Base-by-base conservation (phyloP, 164 flowering plant species). In the Vitis rotundifolia region DNA sequence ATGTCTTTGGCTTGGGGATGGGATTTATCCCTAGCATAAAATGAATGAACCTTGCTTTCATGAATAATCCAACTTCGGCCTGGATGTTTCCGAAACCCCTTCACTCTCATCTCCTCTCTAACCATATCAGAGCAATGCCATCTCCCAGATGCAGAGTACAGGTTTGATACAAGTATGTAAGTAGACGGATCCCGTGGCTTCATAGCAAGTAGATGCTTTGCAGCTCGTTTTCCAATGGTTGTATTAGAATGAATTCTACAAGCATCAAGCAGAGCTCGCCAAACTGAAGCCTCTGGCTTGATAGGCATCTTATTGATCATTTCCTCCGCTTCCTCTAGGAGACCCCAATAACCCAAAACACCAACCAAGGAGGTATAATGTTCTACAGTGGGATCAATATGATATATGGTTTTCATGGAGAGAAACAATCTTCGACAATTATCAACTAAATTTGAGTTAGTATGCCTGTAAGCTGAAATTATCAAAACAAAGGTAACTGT, bases 81-180 rank as follows among this genome's bases (percentile, higher is more conserved):
- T 5, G 98, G 98, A 68, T 78, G 73, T 75, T 95, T 93, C 52
- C 28, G 82, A 52, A 90, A 72, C 48, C 97, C 91, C 63, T 82
- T 86, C 26, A 71, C 78, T 78, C 85, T 82, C 99, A 95, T 95
- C 56, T 86, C 84, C 62, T 82, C 84, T 71, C 96, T 81, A 7
- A 86, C 76, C 74, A 65, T 70, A 66, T 95, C 97, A 3, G 92
- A 83, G 73, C 86, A 84, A 68, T 89, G 88, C 99, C 99, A 93
- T 77, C 91, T 83, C 58, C 97, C 95, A 68, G 97, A 90, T 37
- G 98, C 92, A 49, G 99, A 86, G 72, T 88, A 88, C 22, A 95
- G 84, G 78, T 95, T 93, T 12, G 99, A 83, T 9, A 79, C 77
- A 49, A 95, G 90, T 62, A 90, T 76, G 66, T 74, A 89, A 7